Conservation (phyloP, 495 filamentous ascomycete genomes). For the Xylaria bambusicola region DNA sequence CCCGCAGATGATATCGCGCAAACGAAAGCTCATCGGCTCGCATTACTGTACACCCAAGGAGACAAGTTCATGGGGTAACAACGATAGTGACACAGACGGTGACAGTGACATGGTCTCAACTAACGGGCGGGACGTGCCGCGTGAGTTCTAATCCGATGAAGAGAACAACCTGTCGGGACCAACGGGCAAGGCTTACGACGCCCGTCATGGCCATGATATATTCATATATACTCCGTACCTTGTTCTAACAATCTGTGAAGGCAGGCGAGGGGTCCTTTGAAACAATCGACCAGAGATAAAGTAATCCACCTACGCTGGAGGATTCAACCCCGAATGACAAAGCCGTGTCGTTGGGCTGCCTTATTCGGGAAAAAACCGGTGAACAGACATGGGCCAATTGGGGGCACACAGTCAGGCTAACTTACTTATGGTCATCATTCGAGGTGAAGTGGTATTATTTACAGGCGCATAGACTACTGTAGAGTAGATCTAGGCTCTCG, state of each 20-base stretch:
- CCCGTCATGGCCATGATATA: conserved; percentile 1
- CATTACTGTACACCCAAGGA: background rate
- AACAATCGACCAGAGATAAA: conserved; percentile 1
- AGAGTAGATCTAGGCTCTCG: too few relatives aligned
- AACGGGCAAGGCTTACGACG: conserved; percentile 2
- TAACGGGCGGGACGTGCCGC: background rate
- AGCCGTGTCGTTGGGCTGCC: conserved; percentile 1
- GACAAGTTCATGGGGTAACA: too few relatives aligned
- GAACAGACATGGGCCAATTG: background rate
- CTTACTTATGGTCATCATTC: too few relatives aligned
- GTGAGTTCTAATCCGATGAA: background rate
- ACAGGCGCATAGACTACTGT: too few relatives aligned
- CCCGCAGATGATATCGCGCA: background rate
- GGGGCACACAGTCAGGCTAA: too few relatives aligned
- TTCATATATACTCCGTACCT: background rate
- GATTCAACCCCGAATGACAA: conserved; percentile 2
- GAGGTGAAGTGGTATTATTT: too few relatives aligned
- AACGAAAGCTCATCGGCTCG: background rate
- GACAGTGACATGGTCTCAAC: too few relatives aligned
- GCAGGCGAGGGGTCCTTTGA: background rate
- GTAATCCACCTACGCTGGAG: conserved; percentile 1
- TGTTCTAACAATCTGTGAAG: background rate
- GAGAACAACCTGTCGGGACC: background rate
- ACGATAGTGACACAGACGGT: too few relatives aligned
- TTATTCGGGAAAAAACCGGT: background rate